Percentiles rank a stretch among this genome's conserved stretches.
Conservation (phyloP, 768 basidiomycete species). For the Tricholoma furcatifolium region DNA sequence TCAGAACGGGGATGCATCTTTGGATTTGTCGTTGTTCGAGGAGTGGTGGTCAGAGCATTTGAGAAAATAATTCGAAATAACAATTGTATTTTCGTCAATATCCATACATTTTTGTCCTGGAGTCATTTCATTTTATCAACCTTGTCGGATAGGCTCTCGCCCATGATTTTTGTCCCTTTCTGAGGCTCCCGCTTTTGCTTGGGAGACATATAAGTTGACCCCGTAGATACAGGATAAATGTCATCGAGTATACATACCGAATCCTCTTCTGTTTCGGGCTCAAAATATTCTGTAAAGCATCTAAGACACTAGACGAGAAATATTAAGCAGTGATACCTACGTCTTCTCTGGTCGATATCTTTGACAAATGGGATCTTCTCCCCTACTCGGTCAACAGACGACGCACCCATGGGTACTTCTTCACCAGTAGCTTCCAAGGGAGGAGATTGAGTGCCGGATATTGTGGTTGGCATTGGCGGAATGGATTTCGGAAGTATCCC, state of each 20-base stretch:
- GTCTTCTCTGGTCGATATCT: constrained; percentile 41
- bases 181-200: neutral
- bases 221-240: no score
- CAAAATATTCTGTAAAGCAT: constrained; percentile 10
- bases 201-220: neutral
- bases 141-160: constrained; percentile 15
- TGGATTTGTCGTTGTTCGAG: constrained; percentile 70
- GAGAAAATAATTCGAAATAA: constrained; percentile 12
- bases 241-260: neutral
- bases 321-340: constrained; percentile 22
- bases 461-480: neutral
- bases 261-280: neutral
- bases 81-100: neutral
- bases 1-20: constrained; percentile 36
- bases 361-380: constrained; percentile 30
- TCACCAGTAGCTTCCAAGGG: constrained; percentile 44
- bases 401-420: constrained; percentile 43
- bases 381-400: constrained; percentile 36
- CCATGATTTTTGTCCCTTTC: constrained; percentile 2
- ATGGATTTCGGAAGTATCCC: neutral
- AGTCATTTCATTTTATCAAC: constrained; percentile 8
- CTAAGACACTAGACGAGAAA: no score
- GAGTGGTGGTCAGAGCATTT: constrained; percentile 78
- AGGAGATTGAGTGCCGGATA: constrained; percentile 44
- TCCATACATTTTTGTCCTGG: neutral